Conservation (phyloP, 495 filamentous ascomycete species). For the Amorphotheca resinae region DNA sequence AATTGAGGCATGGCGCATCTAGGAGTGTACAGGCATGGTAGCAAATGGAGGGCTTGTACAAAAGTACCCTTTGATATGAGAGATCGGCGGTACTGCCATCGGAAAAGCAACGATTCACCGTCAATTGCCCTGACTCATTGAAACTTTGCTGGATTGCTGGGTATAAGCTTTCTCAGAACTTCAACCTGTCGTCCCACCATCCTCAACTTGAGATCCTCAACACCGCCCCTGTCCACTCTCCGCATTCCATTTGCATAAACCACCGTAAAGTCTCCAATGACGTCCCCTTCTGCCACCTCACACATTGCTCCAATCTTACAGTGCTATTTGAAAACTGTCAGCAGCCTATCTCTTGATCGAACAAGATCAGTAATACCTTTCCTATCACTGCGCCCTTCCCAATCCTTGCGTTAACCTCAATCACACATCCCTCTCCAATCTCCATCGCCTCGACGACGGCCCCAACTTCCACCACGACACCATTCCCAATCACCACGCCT, state of each 20-base stretch:
- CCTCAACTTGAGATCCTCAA: constrained; percentile 40
- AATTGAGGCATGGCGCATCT: constrained; percentile 8
- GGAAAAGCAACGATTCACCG: too few relatives aligned
- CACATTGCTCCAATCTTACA: constrained; percentile 43
- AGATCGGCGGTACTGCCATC: background rate
- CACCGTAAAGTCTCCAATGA: constrained; percentile 52
- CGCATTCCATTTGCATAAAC: constrained; percentile 47
- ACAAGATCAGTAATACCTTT: constrained; percentile 35
- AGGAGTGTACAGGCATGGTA: constrained; percentile 3
- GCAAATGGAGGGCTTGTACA: background rate
- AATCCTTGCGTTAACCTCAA: constrained; percentile 49
- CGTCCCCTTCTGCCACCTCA: constrained; percentile 38
- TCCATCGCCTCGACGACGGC: constrained; percentile 48
- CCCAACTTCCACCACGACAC: constrained; percentile 47
- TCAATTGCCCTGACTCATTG: too few relatives aligned
- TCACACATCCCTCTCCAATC: constrained; percentile 47
- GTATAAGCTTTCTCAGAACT: constrained; percentile 46
- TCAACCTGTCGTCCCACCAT: constrained; percentile 49
- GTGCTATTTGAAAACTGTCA: constrained; percentile 19
- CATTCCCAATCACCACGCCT: constrained; percentile 40
- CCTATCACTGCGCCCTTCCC: constrained; percentile 53
- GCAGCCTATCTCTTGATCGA: background rate
- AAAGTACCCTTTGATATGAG: too few relatives aligned
- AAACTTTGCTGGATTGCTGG: constrained; percentile 50
- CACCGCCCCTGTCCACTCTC: constrained; percentile 41